Percentiles rank a stretch among this genome's conserved stretches.
Conservation (phyloP, 2,329 filamentous ascomycete genomes). For the Reticulascus tulasneorum region DNA sequence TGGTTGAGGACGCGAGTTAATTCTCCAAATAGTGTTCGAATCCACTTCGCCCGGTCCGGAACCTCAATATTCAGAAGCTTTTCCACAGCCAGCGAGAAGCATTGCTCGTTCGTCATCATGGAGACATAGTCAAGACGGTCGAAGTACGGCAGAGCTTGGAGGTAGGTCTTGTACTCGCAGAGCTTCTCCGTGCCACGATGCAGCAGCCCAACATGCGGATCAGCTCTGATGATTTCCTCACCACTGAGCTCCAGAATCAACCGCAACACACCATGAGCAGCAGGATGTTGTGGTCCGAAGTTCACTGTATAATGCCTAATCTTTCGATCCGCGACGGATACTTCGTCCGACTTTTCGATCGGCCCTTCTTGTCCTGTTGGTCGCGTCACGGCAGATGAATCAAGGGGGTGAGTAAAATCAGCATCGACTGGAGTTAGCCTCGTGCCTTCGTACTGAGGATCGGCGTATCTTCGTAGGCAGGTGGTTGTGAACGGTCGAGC, state of each 20-base stretch:
- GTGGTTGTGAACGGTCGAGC: slow-evolving; percentile 65
- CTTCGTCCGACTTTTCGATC: slow-evolving; percentile 45
- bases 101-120: slow-evolving; percentile 99
- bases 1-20: slow-evolving; percentile 94
- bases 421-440: slow-evolving; percentile 63
- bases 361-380: slow-evolving; percentile 31
- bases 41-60: slow-evolving; percentile 92
- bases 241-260: slow-evolving; percentile 97
- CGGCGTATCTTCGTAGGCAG: slow-evolving; percentile 58
- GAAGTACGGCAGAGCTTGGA: slow-evolving; percentile 97
- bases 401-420: slow-evolving; percentile 51
- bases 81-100: slow-evolving; percentile 91
- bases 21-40: slow-evolving; percentile 91
- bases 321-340: slow-evolving; percentile 64
- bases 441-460: slow-evolving; percentile 51
- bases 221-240: slow-evolving; percentile 93
- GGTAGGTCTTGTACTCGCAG: slow-evolving; percentile 99
- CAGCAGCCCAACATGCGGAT: slow-evolving; percentile 93
- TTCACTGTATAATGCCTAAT: slow-evolving; percentile 99
- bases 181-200: slow-evolving; percentile 98
- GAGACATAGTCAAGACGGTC: slow-evolving; percentile 98
- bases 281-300: slow-evolving; percentile 97
- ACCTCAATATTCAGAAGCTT: slow-evolving; percentile 97
- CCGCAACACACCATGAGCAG: slow-evolving; percentile 95
- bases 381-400: slow-evolving; percentile 44